phyloP scores from a whole-genome alignment of 2,329 filamentous ascomycete species.

The Neoascochyta sp. region DNA sequence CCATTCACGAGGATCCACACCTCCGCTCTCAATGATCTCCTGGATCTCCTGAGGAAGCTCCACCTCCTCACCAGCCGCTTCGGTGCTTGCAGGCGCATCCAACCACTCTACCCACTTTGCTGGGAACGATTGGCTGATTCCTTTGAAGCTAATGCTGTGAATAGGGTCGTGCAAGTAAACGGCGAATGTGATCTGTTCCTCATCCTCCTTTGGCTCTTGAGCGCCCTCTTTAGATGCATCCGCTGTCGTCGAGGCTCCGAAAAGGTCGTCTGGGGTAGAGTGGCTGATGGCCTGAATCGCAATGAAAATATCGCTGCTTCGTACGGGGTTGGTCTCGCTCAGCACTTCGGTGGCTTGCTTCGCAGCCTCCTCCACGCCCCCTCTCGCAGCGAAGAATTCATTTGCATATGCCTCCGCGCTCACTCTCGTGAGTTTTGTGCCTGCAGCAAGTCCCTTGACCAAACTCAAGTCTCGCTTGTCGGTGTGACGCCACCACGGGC shows the following conservation, averaged over 20 bases:
- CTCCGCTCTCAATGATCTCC: constrained; percentile 70
- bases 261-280: constrained; percentile 62
- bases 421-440: constrained; percentile 85
- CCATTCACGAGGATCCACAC: constrained; percentile 93
- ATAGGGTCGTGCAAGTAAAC: constrained; percentile 82
- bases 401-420: constrained; percentile 82
- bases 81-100: constrained; percentile 53
- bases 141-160: constrained; percentile 82
- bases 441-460: constrained; percentile 77
- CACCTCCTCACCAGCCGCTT: constrained; percentile 44
- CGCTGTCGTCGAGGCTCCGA: constrained; percentile 54
- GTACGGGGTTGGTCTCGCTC: constrained; percentile 81
- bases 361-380: constrained; percentile 76
- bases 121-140: constrained; percentile 78
- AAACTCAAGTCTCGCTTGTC: constrained; percentile 71
- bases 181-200: constrained; percentile 68
- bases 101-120: constrained; percentile 88
- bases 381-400: constrained; percentile 76
- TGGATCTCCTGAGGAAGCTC: constrained; percentile 77
- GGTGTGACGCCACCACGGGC: constrained; percentile 88
- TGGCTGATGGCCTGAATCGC: constrained; percentile 83
- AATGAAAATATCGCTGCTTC: constrained; percentile 91
- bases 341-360: constrained; percentile 74
- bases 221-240: constrained; percentile 54
- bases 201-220: constrained; percentile 54